Percentiles rank a stretch among this genome's conserved stretches.
phyloP scores from a whole-genome alignment of 2,329 filamentous ascomycete genomes.

The Fusarium drepaniforme region DNA sequence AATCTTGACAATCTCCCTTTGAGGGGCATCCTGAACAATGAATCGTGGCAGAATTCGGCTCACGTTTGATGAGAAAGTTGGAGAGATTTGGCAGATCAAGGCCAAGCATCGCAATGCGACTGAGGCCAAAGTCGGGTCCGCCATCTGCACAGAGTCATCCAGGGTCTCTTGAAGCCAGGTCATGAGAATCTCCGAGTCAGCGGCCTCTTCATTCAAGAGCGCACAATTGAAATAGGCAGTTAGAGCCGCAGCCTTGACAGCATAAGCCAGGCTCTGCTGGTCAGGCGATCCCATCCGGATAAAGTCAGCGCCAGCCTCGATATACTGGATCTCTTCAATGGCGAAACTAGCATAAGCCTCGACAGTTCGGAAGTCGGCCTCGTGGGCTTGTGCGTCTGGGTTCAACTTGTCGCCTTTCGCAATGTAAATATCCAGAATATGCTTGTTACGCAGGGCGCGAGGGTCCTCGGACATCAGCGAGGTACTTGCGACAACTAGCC shows the following conservation, averaged over 20 bases:
- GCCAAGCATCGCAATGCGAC: constrained; percentile 86
- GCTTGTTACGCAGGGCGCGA: constrained; percentile 67
- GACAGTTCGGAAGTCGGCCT: constrained; percentile 67
- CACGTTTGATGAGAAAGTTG: constrained; percentile 78
- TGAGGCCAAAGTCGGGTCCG: constrained; percentile 80
- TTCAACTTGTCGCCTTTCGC: constrained; percentile 63
- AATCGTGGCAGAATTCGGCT: constrained; percentile 86
- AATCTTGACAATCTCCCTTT: constrained; percentile 75
- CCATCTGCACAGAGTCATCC: constrained; percentile 84
- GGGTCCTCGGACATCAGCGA: constrained; percentile 77
- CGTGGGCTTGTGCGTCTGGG: constrained; percentile 51
- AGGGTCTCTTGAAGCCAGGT: constrained; percentile 88
- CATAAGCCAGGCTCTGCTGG: constrained; percentile 88
- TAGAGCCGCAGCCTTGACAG: constrained; percentile 85
- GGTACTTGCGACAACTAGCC: constrained; percentile 82
- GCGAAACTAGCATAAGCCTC: constrained; percentile 79
- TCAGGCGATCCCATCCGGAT: constrained; percentile 82
- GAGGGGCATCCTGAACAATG: constrained; percentile 85
- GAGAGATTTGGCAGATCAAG: constrained; percentile 81
- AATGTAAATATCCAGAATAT: constrained; percentile 82
- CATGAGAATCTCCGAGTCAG: constrained; percentile 83
- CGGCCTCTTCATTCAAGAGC: constrained; percentile 83
- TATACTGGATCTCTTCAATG: constrained; percentile 83
- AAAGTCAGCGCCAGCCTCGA: constrained; percentile 93
- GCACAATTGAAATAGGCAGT: constrained; percentile 89